phyloP scores from a whole-genome alignment of 1,284 basidiomycete genomes.

The Salmacisia buchloeana region DNA sequence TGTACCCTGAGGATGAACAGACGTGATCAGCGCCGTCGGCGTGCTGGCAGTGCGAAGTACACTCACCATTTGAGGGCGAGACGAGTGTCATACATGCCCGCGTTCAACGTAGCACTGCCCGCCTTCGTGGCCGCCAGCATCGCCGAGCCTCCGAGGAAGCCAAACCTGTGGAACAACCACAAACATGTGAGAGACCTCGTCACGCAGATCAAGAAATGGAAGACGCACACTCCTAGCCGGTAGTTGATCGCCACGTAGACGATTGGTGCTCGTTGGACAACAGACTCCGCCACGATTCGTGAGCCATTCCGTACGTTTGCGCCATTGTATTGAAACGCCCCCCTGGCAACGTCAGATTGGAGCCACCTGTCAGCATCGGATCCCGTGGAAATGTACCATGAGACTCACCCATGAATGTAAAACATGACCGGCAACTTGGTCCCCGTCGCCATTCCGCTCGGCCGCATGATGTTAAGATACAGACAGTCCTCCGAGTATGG shows the following conservation, averaged over 20 bases:
- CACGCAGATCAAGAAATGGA: no score
- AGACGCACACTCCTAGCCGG: neutral
- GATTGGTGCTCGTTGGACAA: neutral
- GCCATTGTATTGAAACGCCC: neutral
- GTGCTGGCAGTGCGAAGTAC: neutral
- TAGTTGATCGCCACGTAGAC: slow-evolving; percentile 6
- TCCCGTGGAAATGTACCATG: no score
- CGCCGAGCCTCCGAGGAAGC: neutral
- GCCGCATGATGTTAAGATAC: neutral
- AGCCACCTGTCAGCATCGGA: no score
- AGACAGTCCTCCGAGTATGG: neutral
- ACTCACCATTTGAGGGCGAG: neutral
- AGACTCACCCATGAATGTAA: no score
- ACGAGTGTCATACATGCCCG: neutral
- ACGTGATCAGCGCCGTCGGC: neutral
- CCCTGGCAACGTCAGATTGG: neutral
- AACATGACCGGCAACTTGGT: neutral
- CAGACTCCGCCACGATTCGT: neutral
- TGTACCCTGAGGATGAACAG: neutral
- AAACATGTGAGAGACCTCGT: neutral
- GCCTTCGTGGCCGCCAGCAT: neutral
- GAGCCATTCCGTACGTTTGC: neutral
- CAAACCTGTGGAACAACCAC: neutral
- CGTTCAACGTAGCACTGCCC: neutral
- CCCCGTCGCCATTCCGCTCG: neutral